phyloP scores from a whole-genome alignment of 495 filamentous ascomycete species.

The Aspergillus funiculosus region DNA sequence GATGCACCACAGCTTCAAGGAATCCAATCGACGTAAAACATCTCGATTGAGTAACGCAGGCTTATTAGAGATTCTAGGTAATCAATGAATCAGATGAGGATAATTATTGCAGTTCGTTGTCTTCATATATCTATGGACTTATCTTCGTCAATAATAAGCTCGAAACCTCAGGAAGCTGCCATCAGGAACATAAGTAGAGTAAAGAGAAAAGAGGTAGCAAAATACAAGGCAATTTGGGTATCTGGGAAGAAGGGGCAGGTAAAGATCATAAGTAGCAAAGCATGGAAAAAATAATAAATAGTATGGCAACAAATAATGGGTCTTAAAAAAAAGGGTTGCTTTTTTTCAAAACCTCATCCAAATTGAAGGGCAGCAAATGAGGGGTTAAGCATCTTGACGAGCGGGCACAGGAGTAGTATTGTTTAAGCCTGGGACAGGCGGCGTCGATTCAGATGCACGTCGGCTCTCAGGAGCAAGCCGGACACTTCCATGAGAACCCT shows the following conservation, averaged over 20 bases:
- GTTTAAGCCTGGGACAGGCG: slow-evolving; percentile 27
- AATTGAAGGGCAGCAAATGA: neutral
- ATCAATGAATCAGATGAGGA: neutral
- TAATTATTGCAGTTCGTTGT: slow-evolving; percentile 2
- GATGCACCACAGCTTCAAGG: too few relatives aligned
- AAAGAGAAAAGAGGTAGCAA: slow-evolving; percentile 13
- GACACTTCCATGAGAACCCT: slow-evolving; percentile 53
- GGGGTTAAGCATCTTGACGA: neutral
- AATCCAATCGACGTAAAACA: too few relatives aligned
- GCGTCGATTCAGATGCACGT: slow-evolving; percentile 30
- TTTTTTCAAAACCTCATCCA: neutral
- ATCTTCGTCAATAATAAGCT: slow-evolving; percentile 6
- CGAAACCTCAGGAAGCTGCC: neutral
- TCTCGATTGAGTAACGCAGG: too few relatives aligned
- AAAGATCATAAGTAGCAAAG: slow-evolving; percentile 10
- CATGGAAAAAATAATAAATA: slow-evolving; percentile 12
- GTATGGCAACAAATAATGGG: neutral
- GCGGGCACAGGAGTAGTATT: slow-evolving; percentile 1
- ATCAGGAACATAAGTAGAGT: neutral
- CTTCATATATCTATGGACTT: slow-evolving; percentile 3
- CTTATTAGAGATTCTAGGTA: too few relatives aligned
- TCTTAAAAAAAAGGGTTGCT: too few relatives aligned
- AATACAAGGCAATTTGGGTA: slow-evolving; percentile 22
- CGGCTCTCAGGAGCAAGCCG: slow-evolving; percentile 38
- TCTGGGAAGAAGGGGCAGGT: slow-evolving; percentile 18